A percentile compares a stretch with the other conserved stretches of the same genome.
Conservation (phyloP, 148 eudicot genomes). For the Beta vulgaris region DNA sequence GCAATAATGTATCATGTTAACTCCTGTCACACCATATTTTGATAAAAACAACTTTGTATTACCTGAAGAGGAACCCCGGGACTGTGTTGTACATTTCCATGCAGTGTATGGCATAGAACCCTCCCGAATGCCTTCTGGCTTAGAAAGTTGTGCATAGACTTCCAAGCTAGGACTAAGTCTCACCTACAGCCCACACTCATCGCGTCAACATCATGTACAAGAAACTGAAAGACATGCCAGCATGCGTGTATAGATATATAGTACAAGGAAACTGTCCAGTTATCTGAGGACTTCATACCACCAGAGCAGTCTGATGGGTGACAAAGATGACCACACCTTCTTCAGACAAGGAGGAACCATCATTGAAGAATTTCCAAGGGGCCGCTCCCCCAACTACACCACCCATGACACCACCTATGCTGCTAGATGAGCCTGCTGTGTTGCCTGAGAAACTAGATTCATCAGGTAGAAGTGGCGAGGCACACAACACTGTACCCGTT, state of each 20-base stretch:
- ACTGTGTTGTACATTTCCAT: slow-evolving; percentile 72
- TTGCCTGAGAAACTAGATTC: slow-evolving; percentile 51
- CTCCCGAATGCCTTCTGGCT: slow-evolving; percentile 82
- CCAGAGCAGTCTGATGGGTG: slow-evolving; percentile 86
- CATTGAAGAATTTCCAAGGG: slow-evolving; percentile 56
- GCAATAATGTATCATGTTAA: slow-evolving; percentile 29
- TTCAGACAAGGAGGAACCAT: slow-evolving; percentile 62
- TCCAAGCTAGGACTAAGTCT: slow-evolving; percentile 64
- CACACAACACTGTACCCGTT: slow-evolving; percentile 77
- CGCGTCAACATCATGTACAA: slow-evolving; percentile 20
- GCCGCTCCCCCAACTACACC: slow-evolving; percentile 72
- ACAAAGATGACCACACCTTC: slow-evolving; percentile 89
- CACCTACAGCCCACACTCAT: slow-evolving; percentile 47
- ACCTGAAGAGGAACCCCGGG: slow-evolving; percentile 58
- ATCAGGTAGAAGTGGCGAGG: slow-evolving; percentile 75
- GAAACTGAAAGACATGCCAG: background rate
- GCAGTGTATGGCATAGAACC: slow-evolving; percentile 97
- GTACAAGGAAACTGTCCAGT: slow-evolving; percentile 32
- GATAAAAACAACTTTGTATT: slow-evolving; percentile 19
- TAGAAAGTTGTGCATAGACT: slow-evolving; percentile 66
- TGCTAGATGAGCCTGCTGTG: slow-evolving; percentile 44
- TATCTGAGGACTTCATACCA: slow-evolving; percentile 59
- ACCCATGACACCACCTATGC: slow-evolving; percentile 72
- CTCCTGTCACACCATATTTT: background rate
- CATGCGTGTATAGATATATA: slow-evolving; percentile 17